Base-by-base conservation (phyloP, 2,329 filamentous ascomycete genomes). In the Aspergillus pseudoglaucus region DNA sequence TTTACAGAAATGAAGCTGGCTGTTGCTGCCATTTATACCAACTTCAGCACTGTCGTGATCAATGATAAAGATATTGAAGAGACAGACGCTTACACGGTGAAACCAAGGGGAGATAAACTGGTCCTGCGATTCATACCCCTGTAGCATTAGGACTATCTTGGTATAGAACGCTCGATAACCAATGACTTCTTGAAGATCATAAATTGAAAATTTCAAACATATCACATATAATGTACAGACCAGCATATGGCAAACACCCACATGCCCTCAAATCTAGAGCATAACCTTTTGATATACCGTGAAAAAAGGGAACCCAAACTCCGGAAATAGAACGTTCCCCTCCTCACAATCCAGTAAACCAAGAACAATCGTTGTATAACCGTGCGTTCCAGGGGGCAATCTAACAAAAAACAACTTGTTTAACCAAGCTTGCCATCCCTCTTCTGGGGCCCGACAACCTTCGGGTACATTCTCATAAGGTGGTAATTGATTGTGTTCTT, bases 401-500 rank as follows among this genome's bases (percentile, higher is more conserved):
- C n/a, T n/a, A 15, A 17, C 41, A 41, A 47, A 44, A 35, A 25
- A 25, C n/a, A 12, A 37, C 9, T 40, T 12, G 7, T 55, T 54
- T 62, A 70, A 48, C 64, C 65, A 53, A 70, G 56, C 44, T 61
- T 57, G 48, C 65, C 63, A 59, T 84, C 80, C 68, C 77, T 78
- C 71, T 90, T 81, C 79, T 83, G 74, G 56, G 83, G 78, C 62
- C 85, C 79, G 72, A 84, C 80, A 75, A 94, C 75, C 66, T 84
- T 82, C 12, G 83, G 82, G 60, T 85, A 87, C 74, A 87, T 80
- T 61, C 93, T 82, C 56, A 81, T 80, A 39, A 97, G 75, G 67
- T 96, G 90, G 76, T 90, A 90, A 73, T 97, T 97, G 80, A 97
- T 90, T 55, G 80, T 82, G 68, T 83, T 91, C 74, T 84, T 88